Evolutionary conservation across 2,329 filamentous ascomycete species (phyloP), one percentile per base, ranked within the genome.

Genomic region (Podosphaera aphanis): DNA sequence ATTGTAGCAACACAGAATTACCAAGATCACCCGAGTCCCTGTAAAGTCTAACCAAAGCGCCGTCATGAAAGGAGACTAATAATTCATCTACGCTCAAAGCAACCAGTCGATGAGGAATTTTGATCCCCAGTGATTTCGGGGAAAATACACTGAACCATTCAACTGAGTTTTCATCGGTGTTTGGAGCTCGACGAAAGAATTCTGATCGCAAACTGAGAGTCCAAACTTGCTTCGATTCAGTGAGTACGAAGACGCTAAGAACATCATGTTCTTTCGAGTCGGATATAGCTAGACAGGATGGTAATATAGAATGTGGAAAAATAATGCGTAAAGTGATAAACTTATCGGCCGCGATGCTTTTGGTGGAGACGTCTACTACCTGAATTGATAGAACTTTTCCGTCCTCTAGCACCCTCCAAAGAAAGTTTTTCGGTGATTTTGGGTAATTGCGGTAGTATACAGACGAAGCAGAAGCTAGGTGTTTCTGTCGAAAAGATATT

Each of bases 331-430:
- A 67, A 3, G 81, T 78, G 44, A 21, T 23, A 23, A 90, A 74
- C 46, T 81, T 74, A 61, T 92, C 83, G 38, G 67, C 62, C 19
- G 75, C 71, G 53, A 68, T 70, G 49, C 68, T 69, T 52, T 69
- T 73, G 64, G 72, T 85, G 59, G 75, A 79, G 52, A 94, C 64
- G 62, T 98, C 90, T 49, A 83, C 75, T 36, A 76, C 77, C 57
- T 83, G 80, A 44, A 98, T 69, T 63, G 90, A 88, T 54, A 98
- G 68, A 50, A 84, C 68, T 53, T 73, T 81, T 56, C 77, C 75
- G 55, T 83, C 76, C 57, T 93, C 80, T 49, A 94, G 64, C 35
- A 95, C 71, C 54, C 88, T 75, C 90, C 90, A 98, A 42, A 93
- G 70, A 59, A 95, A 92, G 61, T 75, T 83, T 58, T 82, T 77